phyloP scores from a whole-genome alignment of 2,329 filamentous ascomycete species.

The Fusarium sp. region DNA sequence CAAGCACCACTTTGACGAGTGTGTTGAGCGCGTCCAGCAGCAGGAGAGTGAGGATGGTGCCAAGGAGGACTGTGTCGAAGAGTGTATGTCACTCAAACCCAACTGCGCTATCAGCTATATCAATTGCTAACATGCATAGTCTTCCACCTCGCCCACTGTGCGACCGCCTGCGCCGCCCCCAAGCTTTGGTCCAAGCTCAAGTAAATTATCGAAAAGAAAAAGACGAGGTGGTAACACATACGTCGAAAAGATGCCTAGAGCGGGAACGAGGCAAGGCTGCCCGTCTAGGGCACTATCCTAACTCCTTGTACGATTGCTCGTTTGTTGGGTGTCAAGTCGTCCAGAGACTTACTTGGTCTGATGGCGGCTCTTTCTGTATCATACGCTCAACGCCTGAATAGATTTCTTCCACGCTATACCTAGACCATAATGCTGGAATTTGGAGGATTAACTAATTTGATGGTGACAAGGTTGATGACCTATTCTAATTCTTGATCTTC shows the following conservation, averaged over 20 bases:
- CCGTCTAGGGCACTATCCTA: slow-evolving; percentile 16
- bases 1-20: slow-evolving; percentile 99
- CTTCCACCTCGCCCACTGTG: slow-evolving; percentile 99
- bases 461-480: neutral
- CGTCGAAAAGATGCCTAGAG: slow-evolving; percentile 40
- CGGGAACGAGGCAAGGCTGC: slow-evolving; percentile 37
- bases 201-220: slow-evolving; percentile 62
- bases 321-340: slow-evolving; percentile 35
- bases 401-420: slow-evolving; percentile 39
- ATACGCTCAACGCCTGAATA: slow-evolving; percentile 48
- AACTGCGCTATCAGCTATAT: slow-evolving; percentile 11
- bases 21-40: slow-evolving; percentile 84
- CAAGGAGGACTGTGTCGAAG: slow-evolving; percentile 97
- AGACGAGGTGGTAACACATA: slow-evolving; percentile 39
- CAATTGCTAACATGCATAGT: slow-evolving; percentile 62
- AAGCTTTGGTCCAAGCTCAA: slow-evolving; percentile 95
- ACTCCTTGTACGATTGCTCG: slow-evolving; percentile 41
- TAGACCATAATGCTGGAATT: slow-evolving; percentile 17
- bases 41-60: slow-evolving; percentile 73
- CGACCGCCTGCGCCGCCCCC: slow-evolving; percentile 88
- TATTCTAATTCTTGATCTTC: neutral
- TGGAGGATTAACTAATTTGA: neutral
- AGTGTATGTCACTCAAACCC: slow-evolving; percentile 72
- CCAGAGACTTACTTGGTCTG: slow-evolving; percentile 25
- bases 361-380: slow-evolving; percentile 43